These are phyloP conservation scores for Avena insularis DNA, from an alignment of 176 grass and related monocot species.

Conservation along the genomic window DNA sequence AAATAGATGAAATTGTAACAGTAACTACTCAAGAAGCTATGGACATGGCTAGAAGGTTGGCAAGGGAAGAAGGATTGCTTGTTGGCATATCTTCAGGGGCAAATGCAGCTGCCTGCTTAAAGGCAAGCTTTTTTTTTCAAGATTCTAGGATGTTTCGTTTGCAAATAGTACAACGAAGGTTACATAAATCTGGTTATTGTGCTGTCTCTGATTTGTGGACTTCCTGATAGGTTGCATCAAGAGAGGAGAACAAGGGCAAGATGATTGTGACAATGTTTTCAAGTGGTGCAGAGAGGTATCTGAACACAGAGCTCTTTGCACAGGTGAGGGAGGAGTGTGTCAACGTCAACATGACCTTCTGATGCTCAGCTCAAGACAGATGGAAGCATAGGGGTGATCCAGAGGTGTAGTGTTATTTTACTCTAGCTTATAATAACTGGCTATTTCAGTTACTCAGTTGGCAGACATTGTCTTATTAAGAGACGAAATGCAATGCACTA, in stretches of 20 bases:
- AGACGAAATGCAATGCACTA: background rate
- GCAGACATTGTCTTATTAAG: background rate
- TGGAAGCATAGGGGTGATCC: background rate
- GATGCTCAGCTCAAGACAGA: background rate
- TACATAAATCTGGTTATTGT: background rate
- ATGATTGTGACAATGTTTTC: conserved; percentile 82
- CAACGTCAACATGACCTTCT: conserved; percentile 49
- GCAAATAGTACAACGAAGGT: background rate
- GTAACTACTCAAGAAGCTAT: conserved; percentile 77
- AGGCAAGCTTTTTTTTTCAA: conserved; percentile 44
- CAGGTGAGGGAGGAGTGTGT: conserved; percentile 70
- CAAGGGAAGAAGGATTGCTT: conserved; percentile 84
- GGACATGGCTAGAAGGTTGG: conserved; percentile 73
- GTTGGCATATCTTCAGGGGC: conserved; percentile 90
- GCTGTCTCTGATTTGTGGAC: conserved; percentile 19
- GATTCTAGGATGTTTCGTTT: background rate
- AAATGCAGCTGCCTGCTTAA: conserved; percentile 74
- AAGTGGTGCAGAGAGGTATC: conserved; percentile 74
- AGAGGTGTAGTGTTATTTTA: background rate
- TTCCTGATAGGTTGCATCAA: conserved; percentile 62
- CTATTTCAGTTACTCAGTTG: background rate
- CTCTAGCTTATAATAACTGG: background rate
- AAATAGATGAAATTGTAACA: conserved; percentile 68
- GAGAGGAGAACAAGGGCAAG: conserved; percentile 74
- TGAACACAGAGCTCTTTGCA: conserved; percentile 67